Evolutionary conservation across 2,329 filamentous ascomycete species (phyloP).

Genomic region (Pseudogymnoascus sp.): DNA sequence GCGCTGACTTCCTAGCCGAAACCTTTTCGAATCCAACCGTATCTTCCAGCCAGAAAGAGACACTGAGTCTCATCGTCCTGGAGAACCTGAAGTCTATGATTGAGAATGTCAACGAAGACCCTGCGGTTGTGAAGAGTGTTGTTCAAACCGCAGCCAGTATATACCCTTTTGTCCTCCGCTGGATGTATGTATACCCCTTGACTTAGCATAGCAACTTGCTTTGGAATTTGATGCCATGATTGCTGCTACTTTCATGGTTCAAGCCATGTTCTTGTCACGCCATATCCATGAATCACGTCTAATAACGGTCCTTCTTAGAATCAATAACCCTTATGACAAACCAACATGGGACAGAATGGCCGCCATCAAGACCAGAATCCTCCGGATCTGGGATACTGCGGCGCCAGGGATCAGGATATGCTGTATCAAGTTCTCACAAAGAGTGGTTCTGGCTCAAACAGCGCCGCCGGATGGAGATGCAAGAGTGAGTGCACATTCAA

Average conservation of each 20-base stretch:
- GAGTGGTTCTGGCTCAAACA: slow-evolving; percentile 86
- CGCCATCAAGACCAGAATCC: slow-evolving; percentile 79
- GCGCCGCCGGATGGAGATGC: slow-evolving; percentile 74
- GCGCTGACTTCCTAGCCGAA: slow-evolving; percentile 90
- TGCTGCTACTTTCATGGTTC: neutral
- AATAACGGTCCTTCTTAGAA: slow-evolving; percentile 44
- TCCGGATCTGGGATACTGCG: slow-evolving; percentile 80
- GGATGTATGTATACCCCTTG: slow-evolving; percentile 66
- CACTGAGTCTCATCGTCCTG: slow-evolving; percentile 68
- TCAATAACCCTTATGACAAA: slow-evolving; percentile 75
- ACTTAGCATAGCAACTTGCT: slow-evolving; percentile 9
- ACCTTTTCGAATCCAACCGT: slow-evolving; percentile 90
- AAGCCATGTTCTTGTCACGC: neutral
- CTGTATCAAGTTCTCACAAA: slow-evolving; percentile 96
- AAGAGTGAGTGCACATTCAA: slow-evolving; percentile 50
- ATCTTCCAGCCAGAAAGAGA: slow-evolving; percentile 69
- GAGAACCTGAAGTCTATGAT: slow-evolving; percentile 66
- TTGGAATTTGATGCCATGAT: slow-evolving; percentile 26
- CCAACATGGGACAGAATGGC: slow-evolving; percentile 83
- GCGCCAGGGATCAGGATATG: slow-evolving; percentile 74
- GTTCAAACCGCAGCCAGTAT: slow-evolving; percentile 87
- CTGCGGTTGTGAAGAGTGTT: slow-evolving; percentile 72
- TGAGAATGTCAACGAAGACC: slow-evolving; percentile 67
- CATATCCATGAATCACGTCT: neutral
- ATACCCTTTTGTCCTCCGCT: slow-evolving; percentile 84